Evolutionary conservation across 805 yeast genomes (phyloP), one percentile per base, ranked within the genome.

Genomic region (Pichia nanzhaoensis): DNA sequence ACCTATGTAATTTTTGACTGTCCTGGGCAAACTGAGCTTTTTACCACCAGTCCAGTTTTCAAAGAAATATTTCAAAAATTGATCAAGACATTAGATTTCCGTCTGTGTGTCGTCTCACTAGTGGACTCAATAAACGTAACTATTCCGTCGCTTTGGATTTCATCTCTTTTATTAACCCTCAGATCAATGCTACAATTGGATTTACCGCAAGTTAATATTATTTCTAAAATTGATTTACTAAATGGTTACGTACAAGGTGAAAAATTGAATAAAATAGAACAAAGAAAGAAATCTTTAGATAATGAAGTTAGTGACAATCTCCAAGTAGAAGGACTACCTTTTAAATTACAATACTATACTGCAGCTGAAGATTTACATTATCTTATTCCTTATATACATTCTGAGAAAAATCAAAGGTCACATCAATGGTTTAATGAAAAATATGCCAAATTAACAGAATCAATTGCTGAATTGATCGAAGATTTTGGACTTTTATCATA

Each of bases 11-110:
- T 88, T 4, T 85, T 88, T 65, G 96, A 88, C 62, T 86, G 95
- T 58, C 96, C 97, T 1, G 99, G 99, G 1, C 99, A 93, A 61
- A 93, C 89, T 1, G 99, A 93, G 61, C 73, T 93, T 14, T 93
- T 86, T 65, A 93, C 99, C 3, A 95, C 86, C 58, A 95, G 87
- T 56, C 75, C 81, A 1, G 80, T 96, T 0, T 66, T 95, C 36
- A 73, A 71, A 35, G 69, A 70, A 42, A 82, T 93, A 5, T 86
- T 90, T 63, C 74, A 75, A 49, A 71, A 61, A 39, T 66, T 93
- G 37, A 81, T 78, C 48, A 78, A 78, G 41, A 73, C 75, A 52
- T 61, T 81, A 16, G 89, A 80, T 49, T 73, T 87, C 55, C 70
- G 98, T 42, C 61, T 85, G 6, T 83, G 91, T 53, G 96, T 91